Base-by-base conservation (phyloP, 768 basidiomycete genomes). In the Boletus rubescentipes region DNA sequence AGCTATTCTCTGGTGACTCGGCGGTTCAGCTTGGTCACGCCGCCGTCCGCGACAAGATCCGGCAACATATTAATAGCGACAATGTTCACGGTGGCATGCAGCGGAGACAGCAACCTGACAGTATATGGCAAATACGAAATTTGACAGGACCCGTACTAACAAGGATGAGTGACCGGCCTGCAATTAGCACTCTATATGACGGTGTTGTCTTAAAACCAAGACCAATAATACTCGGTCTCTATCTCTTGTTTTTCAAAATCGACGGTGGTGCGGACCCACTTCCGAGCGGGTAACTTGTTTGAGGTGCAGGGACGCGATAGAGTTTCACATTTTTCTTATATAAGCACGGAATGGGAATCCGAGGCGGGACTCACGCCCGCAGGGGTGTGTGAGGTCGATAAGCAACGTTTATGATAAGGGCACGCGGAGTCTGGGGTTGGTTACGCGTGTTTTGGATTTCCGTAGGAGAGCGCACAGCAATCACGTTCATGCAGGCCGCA, bases 371-470 rank as follows among this genome's bases (percentile, higher is more conserved):
- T 45, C 26, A 26, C 4, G 6, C 26, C 6, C 6, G 26, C 26
- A 26, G 26, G 26, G 26, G 29, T 16, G 40, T 46, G n/a, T 1
- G 31, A n/a, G 43, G n/a, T 32, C 55, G 57, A 51, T 59, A 58
- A 58, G 57, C 9, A 49, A 9, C 9, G 26, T 9, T 30, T 10
- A n/a, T 40, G 51, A 54, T 59, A 59, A 60, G 46, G 34, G 7
- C 35, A 39, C 11, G 49, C 15, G 26, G n/a, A 10, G 9, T 37
- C n/a, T n/a, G n/a, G 35, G 16, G 18, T 31, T 8, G 30, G 48
- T 7, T 15, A 34, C 16, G 18, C 46, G 5, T 43, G 40, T 50
- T 32, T 44, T 15, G 23, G 12, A 18, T 34, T 20, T 53, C 30
- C 35, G 35, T 31, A 50, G 12, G 3, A 39, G 42, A 12, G 11